Conservation (phyloP, 768 basidiomycete species). For the Trametes gibbosa region DNA sequence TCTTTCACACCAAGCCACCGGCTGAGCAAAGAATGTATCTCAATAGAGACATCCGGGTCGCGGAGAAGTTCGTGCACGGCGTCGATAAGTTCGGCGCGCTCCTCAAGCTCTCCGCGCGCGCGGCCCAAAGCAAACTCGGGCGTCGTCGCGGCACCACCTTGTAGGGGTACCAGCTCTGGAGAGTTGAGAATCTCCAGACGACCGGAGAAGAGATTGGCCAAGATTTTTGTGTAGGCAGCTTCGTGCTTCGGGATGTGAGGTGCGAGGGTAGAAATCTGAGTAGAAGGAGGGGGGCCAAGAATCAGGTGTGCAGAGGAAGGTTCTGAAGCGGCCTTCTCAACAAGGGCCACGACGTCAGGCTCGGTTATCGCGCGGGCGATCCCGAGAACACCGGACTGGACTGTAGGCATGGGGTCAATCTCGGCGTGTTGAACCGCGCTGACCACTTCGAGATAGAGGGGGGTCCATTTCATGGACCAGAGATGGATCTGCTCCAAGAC, state of each 20-base stretch:
- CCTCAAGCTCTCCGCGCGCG: constrained; percentile 77
- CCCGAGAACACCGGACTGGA: constrained; percentile 67
- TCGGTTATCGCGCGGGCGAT: constrained; percentile 38
- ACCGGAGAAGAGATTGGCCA: constrained; percentile 74
- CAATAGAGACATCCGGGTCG: constrained; percentile 42
- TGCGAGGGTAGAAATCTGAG: constrained; percentile 23
- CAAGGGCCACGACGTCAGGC: constrained; percentile 49
- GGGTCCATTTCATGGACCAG: constrained; percentile 85
- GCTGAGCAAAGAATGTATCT: constrained; percentile 69
- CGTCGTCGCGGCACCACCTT: constrained; percentile 78
- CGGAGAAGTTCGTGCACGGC: constrained; percentile 67
- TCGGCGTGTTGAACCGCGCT: constrained; percentile 61
- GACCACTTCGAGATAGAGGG: constrained; percentile 80
- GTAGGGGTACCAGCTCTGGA: constrained; percentile 63
- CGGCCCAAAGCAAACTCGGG: constrained; percentile 95
- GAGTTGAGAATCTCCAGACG: constrained; percentile 85
- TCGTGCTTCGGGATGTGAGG: constrained; percentile 89
- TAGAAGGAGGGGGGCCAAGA: constrained; percentile 41
- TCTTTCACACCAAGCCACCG: constrained; percentile 76
- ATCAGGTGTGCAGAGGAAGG: constrained; percentile 44
- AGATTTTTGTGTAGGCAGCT: constrained; percentile 85
- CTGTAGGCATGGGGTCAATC: constrained; percentile 40
- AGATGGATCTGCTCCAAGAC: constrained; percentile 78
- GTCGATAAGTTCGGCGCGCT: constrained; percentile 63
- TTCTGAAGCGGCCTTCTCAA: constrained; percentile 40